These are phyloP conservation scores for Fusarium sp. DNA, from an alignment of 2,329 filamentous ascomycete genomes.

Conservation along the genomic window DNA sequence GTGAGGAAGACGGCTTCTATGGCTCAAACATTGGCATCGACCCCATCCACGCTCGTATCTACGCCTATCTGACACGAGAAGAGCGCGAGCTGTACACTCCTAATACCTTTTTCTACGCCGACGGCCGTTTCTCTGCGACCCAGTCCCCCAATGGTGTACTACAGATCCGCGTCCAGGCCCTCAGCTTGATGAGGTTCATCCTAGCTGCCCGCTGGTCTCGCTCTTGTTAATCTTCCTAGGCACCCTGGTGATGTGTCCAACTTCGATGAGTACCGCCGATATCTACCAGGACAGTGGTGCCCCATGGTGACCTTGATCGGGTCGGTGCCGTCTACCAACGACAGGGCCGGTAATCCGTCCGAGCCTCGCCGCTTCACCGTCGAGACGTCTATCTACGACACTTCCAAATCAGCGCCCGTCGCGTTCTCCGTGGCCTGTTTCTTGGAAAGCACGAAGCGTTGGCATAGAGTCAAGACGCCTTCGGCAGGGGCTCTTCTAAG, in stretches of 20 bases:
- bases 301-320: constrained; percentile 10
- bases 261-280: neutral
- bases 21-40: neutral
- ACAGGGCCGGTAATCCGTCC: too few species aligned
- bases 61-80: too few species aligned
- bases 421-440: constrained; percentile 12
- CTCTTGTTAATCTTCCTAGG: neutral
- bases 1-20: constrained; percentile 2
- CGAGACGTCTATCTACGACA: constrained; percentile 4
- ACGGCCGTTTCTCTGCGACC: constrained; percentile 7
- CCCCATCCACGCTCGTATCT: constrained; percentile 3
- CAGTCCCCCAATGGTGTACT: neutral
- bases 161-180: constrained; percentile 4
- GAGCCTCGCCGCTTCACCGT: constrained; percentile 11
- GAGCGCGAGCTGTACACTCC: too few species aligned
- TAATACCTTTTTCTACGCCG: too few species aligned
- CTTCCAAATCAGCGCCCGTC: neutral
- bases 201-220: neutral
- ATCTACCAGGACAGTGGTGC: neutral
- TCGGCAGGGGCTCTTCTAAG: too few species aligned
- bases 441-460: constrained; percentile 4
- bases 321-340: too few species aligned
- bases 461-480: too few species aligned
- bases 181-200: constrained; percentile 13
- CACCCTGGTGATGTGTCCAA: neutral